Conservation (phyloP, 139 green algal species). For the Chlamydomonas sp. region DNA sequence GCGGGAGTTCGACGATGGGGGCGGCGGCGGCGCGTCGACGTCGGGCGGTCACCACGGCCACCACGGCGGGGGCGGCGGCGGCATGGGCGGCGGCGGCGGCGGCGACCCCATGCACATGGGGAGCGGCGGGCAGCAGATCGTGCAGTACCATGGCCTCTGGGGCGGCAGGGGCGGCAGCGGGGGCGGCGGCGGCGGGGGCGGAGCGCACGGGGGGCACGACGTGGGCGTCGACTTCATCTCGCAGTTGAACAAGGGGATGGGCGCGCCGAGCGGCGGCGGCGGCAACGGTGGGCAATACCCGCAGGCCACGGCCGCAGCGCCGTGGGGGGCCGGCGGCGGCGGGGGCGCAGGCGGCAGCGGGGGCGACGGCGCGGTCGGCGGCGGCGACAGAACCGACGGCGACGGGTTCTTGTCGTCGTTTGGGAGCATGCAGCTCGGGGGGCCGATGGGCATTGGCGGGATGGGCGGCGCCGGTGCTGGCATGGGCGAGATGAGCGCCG, state of each 20-base stretch:
- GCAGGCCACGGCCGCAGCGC: not conserved
- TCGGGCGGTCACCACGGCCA: not conserved
- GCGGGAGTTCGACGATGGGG: not conserved
- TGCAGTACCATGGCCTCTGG: not conserved
- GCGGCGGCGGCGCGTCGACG: too few relatives aligned
- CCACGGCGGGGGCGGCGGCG: not conserved
- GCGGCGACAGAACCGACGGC: too few relatives aligned
- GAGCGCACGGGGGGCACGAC: not conserved
- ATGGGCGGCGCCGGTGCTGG: too few relatives aligned
- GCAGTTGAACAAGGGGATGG: too few relatives aligned
- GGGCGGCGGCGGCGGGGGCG: too few relatives aligned
- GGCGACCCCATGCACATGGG: too few relatives aligned
- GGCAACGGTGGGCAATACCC: not conserved
- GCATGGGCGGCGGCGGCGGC: not conserved
- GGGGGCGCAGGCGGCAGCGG: not conserved
- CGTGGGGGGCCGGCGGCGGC: not conserved
- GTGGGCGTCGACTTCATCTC: not conserved
- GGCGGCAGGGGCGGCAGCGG: not conserved
- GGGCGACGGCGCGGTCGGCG: not conserved
- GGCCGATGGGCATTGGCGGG: too few relatives aligned
- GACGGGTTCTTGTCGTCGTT: slow-evolving; percentile 3
- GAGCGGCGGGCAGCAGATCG: slow-evolving; percentile 7
- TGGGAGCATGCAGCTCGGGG: slow-evolving; percentile 6
- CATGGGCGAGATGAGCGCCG: too few relatives aligned
- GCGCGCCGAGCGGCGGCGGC: too few relatives aligned